phyloP scores from a whole-genome alignment of 257 asterid species.

The Solanum infundibuliforme region DNA sequence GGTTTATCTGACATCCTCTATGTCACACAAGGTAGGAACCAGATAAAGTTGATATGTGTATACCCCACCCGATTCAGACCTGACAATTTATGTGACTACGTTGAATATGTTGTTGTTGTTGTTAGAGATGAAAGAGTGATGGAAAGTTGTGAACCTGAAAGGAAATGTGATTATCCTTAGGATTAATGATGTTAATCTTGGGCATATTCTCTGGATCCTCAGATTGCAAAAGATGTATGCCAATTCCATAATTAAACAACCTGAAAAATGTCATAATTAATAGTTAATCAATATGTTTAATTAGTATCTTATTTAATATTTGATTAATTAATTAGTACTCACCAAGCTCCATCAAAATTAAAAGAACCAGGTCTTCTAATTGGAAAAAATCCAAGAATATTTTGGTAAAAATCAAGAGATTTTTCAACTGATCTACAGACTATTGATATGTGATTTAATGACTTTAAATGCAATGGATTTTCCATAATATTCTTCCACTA shows the following conservation, averaged over 20 bases:
- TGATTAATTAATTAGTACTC: neutral
- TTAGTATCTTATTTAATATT: neutral
- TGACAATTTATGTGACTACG: no score
- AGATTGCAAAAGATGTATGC: conserved; percentile 21
- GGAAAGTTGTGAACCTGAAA: conserved; percentile 5
- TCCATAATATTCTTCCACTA: neutral
- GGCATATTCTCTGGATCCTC: conserved; percentile 7
- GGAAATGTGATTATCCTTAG: conserved; percentile 22
- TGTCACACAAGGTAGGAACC: no score
- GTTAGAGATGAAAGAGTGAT: neutral
- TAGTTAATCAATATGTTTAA: neutral
- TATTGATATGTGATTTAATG: conserved; percentile 19
- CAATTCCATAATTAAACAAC: conserved; percentile 20
- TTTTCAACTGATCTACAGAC: conserved; percentile 17
- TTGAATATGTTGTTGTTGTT: rapidly evolving
- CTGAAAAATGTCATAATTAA: neutral
- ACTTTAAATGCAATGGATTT: conserved; percentile 17
- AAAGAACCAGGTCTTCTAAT: conserved; percentile 23
- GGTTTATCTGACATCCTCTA: no score
- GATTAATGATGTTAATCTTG: conserved; percentile 8
- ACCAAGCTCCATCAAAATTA: conserved; percentile 26
- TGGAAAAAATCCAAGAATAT: conserved; percentile 20
- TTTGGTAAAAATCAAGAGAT: conserved; percentile 19
- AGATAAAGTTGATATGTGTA: neutral
- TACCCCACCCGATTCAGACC: neutral